phyloP scores from a whole-genome alignment of 2,329 filamentous ascomycete genomes.

The Alternaria brassicicola region DNA sequence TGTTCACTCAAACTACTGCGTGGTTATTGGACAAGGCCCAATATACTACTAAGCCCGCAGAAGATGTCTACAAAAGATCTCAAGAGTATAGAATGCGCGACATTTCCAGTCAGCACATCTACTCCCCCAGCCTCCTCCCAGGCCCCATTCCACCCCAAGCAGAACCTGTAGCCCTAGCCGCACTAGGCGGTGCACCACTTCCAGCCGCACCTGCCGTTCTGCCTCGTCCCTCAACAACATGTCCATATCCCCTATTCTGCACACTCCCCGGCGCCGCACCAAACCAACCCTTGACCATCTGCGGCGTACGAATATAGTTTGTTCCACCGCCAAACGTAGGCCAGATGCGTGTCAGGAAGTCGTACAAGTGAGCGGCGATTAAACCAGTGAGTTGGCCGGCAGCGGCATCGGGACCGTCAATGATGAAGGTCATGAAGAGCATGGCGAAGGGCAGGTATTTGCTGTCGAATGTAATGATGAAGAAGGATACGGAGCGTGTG shows the following conservation, averaged over 20 bases:
- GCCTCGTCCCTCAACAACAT: conserved; percentile 56
- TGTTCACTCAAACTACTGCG: neutral
- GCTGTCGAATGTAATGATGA: conserved; percentile 81
- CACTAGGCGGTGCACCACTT: conserved; percentile 12
- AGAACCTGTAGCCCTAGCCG: conserved; percentile 36
- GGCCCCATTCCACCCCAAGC: conserved; percentile 37
- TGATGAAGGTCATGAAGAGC: conserved; percentile 74
- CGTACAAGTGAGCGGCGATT: conserved; percentile 84
- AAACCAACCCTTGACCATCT: conserved; percentile 72
- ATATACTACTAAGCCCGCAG: neutral
- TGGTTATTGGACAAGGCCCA: neutral
- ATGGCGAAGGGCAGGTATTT: conserved; percentile 82
- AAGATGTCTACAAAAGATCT: neutral
- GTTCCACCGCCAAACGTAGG: conserved; percentile 84
- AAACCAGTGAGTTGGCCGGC: conserved; percentile 76
- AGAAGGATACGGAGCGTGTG: conserved; percentile 75
- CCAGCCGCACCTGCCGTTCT: conserved; percentile 18
- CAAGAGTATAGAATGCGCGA: neutral
- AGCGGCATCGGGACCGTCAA: conserved; percentile 63
- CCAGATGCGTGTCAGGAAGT: conserved; percentile 87
- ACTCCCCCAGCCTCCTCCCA: conserved; percentile 40
- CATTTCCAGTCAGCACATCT: conserved; percentile 10
- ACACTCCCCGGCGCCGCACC: conserved; percentile 54
- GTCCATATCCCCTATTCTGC: conserved; percentile 65
- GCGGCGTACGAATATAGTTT: conserved; percentile 77